Evolutionary conservation across 2,329 filamentous ascomycete species (phyloP), one percentile per base, ranked within the genome.

Genomic region (Apiospora kogelbergensis): DNA sequence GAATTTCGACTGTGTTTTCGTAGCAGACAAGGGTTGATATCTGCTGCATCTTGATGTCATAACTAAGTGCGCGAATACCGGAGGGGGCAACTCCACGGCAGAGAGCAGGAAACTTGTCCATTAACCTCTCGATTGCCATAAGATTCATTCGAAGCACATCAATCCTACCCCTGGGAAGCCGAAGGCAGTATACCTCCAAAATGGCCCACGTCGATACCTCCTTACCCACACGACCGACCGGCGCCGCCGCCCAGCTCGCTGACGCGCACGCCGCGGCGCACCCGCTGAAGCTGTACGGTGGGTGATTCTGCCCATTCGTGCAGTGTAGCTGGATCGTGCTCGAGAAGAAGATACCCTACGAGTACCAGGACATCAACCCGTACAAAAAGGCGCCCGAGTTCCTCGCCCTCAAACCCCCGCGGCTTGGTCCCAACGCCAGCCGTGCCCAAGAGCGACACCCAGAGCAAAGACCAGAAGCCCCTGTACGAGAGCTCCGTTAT

Each of bases 281-380:
- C 42, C 78, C 80, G 6, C 80, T 91, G 41, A 92, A 91, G 77
- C 83, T 94, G 15, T 94, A 93, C 79, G 88, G 88, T 17, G 90
- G 89, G 72, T 94, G 91, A 91, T 94, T 93, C 83, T 95, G 86
- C 73, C 87, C 87, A 17, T 89, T 88, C 72, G 86, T 93, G 5
- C 92, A 94, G 81, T 86, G 92, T 22, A 85, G 86, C 17, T 94
- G 92, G 90, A 89, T 93, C 70, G 87, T 90, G 1, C 84, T 95
- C 13, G 86, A 94, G 77, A 94, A 95, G 78, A 80, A 84, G 2
- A 91, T 94, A 40, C 86, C 88, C 20, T 91, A 95, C 77, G 89
- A 94, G 80, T 93, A 93, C 78, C 84, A 92, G 72, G 90, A 93
- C 82, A 90, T 94, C 70, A 94, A 94, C 78, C 92, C 92, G 0